phyloP scores from a whole-genome alignment of 805 yeast species.

The Yamadazyma olivae region DNA sequence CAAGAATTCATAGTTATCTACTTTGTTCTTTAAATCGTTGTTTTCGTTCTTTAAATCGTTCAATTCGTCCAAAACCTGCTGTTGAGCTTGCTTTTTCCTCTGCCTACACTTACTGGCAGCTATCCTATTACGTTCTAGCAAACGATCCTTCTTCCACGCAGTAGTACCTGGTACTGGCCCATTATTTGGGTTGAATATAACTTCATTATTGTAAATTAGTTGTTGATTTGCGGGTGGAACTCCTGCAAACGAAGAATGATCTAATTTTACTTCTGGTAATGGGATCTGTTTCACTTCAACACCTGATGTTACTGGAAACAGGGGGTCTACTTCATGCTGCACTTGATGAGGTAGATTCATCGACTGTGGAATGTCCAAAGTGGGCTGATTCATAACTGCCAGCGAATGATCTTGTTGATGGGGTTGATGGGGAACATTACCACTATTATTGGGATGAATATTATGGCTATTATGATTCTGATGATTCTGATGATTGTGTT shows the following conservation, averaged over 20 bases:
- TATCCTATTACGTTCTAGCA: conserved; percentile 60
- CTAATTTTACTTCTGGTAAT: not conserved
- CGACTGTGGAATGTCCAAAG: not conserved
- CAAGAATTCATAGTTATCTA: conserved; percentile 10
- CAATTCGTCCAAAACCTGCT: conserved; percentile 60
- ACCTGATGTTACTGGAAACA: not conserved
- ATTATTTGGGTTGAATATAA: conserved; percentile 49
- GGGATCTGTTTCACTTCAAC: too few species aligned
- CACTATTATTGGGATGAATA: not conserved
- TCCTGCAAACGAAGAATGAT: conserved; percentile 26
- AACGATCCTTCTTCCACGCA: conserved; percentile 65
- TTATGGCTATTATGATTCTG: not conserved
- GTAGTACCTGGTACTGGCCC: conserved; percentile 62
- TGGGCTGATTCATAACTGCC: not conserved
- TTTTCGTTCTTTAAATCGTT: conserved; percentile 44
- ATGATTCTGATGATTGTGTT: too few species aligned
- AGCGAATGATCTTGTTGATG: not conserved
- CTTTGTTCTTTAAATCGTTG: conserved; percentile 5
- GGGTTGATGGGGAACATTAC: not conserved
- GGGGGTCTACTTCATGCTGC: not conserved
- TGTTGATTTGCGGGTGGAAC: conserved; percentile 50
- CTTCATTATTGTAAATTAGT: conserved; percentile 53
- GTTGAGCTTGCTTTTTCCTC: conserved; percentile 65
- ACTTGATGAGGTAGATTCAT: not conserved
- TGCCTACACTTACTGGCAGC: conserved; percentile 71